A percentile compares a stretch with the other conserved stretches of the same genome.
Evolutionary conservation across 805 yeast genomes (phyloP).

Genomic region (Lipomyces orientalis): DNA sequence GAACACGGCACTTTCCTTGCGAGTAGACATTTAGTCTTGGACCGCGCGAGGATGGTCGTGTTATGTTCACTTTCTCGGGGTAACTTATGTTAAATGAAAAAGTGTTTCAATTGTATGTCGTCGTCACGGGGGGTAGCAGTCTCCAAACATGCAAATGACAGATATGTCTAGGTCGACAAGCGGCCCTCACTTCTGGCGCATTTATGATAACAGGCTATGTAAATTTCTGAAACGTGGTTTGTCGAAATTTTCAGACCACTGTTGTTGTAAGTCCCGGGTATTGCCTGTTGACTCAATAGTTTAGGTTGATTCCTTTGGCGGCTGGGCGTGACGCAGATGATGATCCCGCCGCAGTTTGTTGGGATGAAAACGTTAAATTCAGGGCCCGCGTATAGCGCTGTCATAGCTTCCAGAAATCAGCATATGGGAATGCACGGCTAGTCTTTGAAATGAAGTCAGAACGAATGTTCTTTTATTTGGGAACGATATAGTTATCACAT

Average conservation of each 20-base stretch:
- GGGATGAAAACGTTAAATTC: not conserved
- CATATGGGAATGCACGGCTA: not conserved
- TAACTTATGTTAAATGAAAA: not conserved
- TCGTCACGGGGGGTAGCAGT: not conserved
- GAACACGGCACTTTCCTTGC: constrained; percentile 19
- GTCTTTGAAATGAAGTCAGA: not conserved
- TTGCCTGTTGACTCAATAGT: not conserved
- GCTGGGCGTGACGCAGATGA: not conserved
- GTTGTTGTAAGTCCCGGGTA: not conserved
- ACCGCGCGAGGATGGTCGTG: not conserved
- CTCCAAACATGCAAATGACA: not conserved
- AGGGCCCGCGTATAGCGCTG: not conserved
- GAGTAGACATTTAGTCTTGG: constrained; percentile 4
- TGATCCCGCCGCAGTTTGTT: not conserved
- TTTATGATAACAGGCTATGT: not conserved
- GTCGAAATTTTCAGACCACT: not conserved
- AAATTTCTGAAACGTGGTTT: not conserved
- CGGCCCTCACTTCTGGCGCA: not conserved
- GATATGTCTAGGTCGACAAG: not conserved
- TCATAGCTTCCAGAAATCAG: not conserved
- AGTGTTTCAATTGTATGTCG: not conserved
- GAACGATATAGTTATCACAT: no score
- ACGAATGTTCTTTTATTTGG: not conserved
- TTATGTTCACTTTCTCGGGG: not conserved
- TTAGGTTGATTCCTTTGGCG: not conserved